Percentiles rank a stretch among this genome's conserved stretches.
phyloP scores from a whole-genome alignment of 2,329 filamentous ascomycete species.

The Diaporthe citri region DNA sequence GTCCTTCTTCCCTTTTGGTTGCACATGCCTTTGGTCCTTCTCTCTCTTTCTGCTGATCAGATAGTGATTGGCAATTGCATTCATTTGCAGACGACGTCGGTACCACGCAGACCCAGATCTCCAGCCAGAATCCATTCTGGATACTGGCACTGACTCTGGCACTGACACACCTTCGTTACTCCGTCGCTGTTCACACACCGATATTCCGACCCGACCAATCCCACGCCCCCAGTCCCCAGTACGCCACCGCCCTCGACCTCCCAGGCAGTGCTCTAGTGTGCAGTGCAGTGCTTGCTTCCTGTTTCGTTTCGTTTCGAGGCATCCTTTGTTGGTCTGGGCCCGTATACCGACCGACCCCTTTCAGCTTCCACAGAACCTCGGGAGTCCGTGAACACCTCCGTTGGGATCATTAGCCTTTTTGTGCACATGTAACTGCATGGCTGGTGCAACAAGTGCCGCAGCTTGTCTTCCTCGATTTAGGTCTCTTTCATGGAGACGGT shows the following conservation, averaged over 20 bases:
- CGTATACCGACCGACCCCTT: constrained; percentile 15
- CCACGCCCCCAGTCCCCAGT: background rate
- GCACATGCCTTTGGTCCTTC: constrained; percentile 22
- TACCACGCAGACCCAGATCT: constrained; percentile 23
- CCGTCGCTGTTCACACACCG: constrained; percentile 26
- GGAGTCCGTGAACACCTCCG: constrained; percentile 10
- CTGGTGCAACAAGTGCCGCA: constrained; percentile 35
- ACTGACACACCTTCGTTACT: constrained; percentile 16
- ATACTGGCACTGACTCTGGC: constrained; percentile 11
- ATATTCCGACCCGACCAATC: constrained; percentile 29
- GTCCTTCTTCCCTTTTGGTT: constrained; percentile 34
- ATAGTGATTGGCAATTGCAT: constrained; percentile 33
- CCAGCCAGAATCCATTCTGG: constrained; percentile 25
- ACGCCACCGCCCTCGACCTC: constrained; percentile 15
- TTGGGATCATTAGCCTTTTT: constrained; percentile 33
- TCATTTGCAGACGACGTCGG: constrained; percentile 31
- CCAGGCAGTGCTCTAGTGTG: constrained; percentile 1
- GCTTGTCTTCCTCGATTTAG: constrained; percentile 28
- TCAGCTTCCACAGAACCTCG: constrained; percentile 14
- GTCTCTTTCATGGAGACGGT: constrained; percentile 80
- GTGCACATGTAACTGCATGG: constrained; percentile 36
- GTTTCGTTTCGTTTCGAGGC: constrained; percentile 31
- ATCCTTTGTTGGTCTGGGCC: constrained; percentile 29
- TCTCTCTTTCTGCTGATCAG: constrained; percentile 5
- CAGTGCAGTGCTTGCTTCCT: background rate